Evolutionary conservation across 768 basidiomycete genomes (phyloP).

Genomic region (Pulveroboletus sp.): DNA sequence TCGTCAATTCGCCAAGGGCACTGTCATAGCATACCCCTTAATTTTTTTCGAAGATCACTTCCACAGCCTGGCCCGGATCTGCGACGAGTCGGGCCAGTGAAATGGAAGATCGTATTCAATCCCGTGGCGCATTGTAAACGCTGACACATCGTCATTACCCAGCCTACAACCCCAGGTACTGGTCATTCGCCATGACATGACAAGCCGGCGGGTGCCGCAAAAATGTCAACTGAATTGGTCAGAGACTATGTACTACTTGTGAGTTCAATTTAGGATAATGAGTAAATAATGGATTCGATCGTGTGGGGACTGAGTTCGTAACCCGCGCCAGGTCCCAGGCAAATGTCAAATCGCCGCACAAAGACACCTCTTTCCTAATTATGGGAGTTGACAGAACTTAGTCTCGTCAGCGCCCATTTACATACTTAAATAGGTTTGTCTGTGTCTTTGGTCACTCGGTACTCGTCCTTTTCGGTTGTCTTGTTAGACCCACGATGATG

Average conservation of each 20-base stretch:
- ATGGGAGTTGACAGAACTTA: slow-evolving; percentile 18
- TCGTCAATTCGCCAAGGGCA: no score
- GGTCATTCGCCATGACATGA: no score
- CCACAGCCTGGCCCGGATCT: no score
- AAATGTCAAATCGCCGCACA: slow-evolving; percentile 10
- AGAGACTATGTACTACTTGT: background rate
- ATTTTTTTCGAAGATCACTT: no score
- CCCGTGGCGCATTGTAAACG: no score
- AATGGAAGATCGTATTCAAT: no score
- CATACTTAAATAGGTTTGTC: slow-evolving; percentile 10
- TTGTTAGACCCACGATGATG: slow-evolving; percentile 13
- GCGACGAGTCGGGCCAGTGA: no score
- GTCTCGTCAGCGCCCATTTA: slow-evolving; percentile 14
- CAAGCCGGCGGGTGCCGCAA: background rate
- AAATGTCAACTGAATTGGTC: slow-evolving; percentile 1
- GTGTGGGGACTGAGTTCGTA: slow-evolving; percentile 13
- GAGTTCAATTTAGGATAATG: background rate
- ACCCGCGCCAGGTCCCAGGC: background rate
- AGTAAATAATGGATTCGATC: background rate
- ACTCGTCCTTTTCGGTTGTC: background rate
- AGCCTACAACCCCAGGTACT: no score
- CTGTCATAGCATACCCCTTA: no score
- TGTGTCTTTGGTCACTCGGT: background rate
- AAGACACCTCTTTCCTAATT: slow-evolving; percentile 8
- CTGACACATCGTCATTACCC: no score